Evolutionary conservation across 345 rosid genomes (phyloP).

Genomic region (Syzygium oleosum): DNA sequence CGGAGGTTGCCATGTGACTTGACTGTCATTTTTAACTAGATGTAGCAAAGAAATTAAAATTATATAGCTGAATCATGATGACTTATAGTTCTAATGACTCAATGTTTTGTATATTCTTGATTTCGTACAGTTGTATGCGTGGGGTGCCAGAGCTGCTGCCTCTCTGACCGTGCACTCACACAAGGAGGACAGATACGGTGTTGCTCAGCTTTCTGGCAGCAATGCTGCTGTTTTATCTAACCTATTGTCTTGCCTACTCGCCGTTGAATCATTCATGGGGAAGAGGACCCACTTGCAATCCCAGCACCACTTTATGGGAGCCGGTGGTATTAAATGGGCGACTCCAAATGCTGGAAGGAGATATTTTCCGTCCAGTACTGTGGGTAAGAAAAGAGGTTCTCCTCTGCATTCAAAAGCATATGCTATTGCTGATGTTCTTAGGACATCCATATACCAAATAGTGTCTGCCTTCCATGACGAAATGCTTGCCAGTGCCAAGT

Average conservation of each 20-base stretch:
- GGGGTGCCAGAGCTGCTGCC: slow-evolving; percentile 71
- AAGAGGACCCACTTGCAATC: slow-evolving; percentile 69
- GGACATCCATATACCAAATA: slow-evolving; percentile 63
- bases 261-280: slow-evolving; percentile 78
- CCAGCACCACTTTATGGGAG: slow-evolving; percentile 53
- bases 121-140: slow-evolving; percentile 51
- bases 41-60: neutral
- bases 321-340: slow-evolving; percentile 65
- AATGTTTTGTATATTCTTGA: neutral
- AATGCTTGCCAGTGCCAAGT: slow-evolving; percentile 57
- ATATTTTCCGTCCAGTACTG: slow-evolving; percentile 24
- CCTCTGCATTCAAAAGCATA: slow-evolving; percentile 48
- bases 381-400: slow-evolving; percentile 41
- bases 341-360: slow-evolving; percentile 47
- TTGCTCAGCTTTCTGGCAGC: slow-evolving; percentile 91
- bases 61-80: neutral
- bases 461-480: slow-evolving; percentile 63
- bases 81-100: neutral
- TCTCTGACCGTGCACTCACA: slow-evolving; percentile 66
- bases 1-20: neutral
- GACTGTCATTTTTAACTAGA: neutral
- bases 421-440: slow-evolving; percentile 67
- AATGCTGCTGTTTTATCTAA: slow-evolving; percentile 63
- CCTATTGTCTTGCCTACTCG: slow-evolving; percentile 67
- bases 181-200: slow-evolving; percentile 79